Evolutionary conservation across 805 yeast species (phyloP).

Genomic region (Lipomyces kockii): DNA sequence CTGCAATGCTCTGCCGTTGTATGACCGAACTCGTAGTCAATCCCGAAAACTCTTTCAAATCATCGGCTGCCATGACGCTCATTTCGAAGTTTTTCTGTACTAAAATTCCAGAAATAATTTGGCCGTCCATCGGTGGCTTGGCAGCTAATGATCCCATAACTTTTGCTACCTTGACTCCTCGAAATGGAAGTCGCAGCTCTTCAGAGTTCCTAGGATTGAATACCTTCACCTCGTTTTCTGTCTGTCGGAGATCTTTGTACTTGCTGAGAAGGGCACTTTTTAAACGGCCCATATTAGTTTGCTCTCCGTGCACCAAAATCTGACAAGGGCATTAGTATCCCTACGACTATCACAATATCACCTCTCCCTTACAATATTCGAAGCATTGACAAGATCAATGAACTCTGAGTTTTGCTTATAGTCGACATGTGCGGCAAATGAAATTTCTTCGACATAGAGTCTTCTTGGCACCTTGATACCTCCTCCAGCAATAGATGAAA

Average conservation of each 20-base stretch:
- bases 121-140: constrained; percentile 52
- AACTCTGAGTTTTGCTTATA: constrained; percentile 90
- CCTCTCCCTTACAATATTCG: constrained; percentile 57
- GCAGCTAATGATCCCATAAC: constrained; percentile 65
- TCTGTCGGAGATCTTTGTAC: constrained; percentile 77
- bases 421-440: constrained; percentile 99
- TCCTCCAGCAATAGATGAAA: constrained; percentile 62
- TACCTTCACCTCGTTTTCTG: constrained; percentile 87
- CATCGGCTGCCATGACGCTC: constrained; percentile 79
- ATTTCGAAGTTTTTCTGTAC: constrained; percentile 91
- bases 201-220: constrained; percentile 93
- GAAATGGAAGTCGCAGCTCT: constrained; percentile 72
- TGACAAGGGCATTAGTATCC: neutral
- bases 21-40: constrained; percentile 81
- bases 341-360: neutral
- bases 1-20: constrained; percentile 77
- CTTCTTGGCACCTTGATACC: constrained; percentile 82
- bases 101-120: constrained; percentile 74
- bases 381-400: constrained; percentile 85
- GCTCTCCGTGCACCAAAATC: constrained; percentile 92
- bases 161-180: constrained; percentile 83
- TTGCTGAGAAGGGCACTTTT: constrained; percentile 90
- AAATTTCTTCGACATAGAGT: constrained; percentile 84
- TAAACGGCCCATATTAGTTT: constrained; percentile 97
- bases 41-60: constrained; percentile 86